These are phyloP conservation scores for Lanmaoa pseudosensibilis DNA, from an alignment of 768 basidiomycete species.

Conservation along the genomic window DNA sequence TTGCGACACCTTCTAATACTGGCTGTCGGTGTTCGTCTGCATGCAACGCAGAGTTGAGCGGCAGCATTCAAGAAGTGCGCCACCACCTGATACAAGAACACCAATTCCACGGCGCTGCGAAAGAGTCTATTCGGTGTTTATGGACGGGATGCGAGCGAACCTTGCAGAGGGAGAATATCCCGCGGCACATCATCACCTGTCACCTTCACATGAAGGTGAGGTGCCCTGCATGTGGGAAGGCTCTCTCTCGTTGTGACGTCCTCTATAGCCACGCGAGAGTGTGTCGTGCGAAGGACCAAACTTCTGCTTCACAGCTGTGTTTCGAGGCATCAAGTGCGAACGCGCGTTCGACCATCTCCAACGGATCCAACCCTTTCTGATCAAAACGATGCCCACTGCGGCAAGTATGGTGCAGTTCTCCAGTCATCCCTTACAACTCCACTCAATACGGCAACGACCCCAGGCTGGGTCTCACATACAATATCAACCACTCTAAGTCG, in stretches of 20 bases:
- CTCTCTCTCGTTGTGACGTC: constrained; percentile 26
- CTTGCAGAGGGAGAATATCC: constrained; percentile 19
- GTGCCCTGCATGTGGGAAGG: constrained; percentile 11
- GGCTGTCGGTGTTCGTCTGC: too few species aligned
- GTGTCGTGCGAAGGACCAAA: constrained; percentile 3
- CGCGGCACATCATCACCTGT: constrained; percentile 18
- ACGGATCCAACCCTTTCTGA: too few species aligned
- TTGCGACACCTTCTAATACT: too few species aligned
- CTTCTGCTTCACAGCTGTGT: not conserved
- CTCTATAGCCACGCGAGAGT: constrained; percentile 9
- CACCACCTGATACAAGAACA: too few species aligned
- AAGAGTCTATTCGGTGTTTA: not conserved
- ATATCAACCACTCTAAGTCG: too few species aligned
- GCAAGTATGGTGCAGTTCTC: too few species aligned
- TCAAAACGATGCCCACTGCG: too few species aligned
- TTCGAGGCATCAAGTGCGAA: not conserved
- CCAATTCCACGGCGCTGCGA: constrained; percentile 3
- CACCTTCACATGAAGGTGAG: constrained; percentile 14
- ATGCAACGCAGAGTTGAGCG: too few species aligned
- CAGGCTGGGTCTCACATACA: too few species aligned
- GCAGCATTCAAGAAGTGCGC: too few species aligned
- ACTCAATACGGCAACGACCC: too few species aligned
- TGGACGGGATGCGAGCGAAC: constrained; percentile 11
- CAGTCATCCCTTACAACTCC: too few species aligned
- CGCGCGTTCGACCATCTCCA: not conserved